Percentiles rank a stretch among this genome's conserved stretches.
phyloP scores from a whole-genome alignment of 768 basidiomycete genomes.

The Asterophora parasitica region DNA sequence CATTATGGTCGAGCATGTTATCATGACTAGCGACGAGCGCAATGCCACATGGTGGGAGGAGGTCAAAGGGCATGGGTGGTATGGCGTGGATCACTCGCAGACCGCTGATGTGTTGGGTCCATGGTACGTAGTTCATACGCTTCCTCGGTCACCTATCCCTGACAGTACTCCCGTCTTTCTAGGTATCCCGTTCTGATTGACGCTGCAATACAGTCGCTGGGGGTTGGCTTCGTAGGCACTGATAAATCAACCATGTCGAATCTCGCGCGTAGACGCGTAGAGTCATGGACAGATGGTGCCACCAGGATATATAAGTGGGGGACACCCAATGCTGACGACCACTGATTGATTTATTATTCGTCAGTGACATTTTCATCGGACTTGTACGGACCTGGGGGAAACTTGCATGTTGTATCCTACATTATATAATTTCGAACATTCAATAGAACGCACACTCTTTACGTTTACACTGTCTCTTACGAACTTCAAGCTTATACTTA shows the following conservation, averaged over 20 bases:
- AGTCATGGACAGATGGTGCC: conserved; percentile 60
- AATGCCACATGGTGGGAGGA: conserved; percentile 56
- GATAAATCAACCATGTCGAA: conserved; percentile 68
- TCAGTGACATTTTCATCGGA: background rate
- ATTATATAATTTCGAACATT: conserved; percentile 1
- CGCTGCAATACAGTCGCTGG: conserved; percentile 64
- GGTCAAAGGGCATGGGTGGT: conserved; percentile 48
- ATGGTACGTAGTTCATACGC: conserved; percentile 34
- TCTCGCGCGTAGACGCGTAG: conserved; percentile 59
- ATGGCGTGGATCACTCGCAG: conserved; percentile 41
- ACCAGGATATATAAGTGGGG: conserved; percentile 57
- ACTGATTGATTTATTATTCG: conserved; percentile 25
- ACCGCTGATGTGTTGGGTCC: conserved; percentile 43
- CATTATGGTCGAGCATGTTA: conserved; percentile 43
- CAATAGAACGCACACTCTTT: no score
- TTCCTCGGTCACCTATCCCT: background rate
- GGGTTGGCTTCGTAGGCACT: conserved; percentile 68
- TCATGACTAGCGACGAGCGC: conserved; percentile 63
- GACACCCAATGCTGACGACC: conserved; percentile 48
- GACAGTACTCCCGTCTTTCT: conserved; percentile 2
- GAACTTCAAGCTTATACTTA: background rate
- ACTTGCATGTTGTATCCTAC: background rate
- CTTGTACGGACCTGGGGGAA: background rate
- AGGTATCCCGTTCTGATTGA: conserved; percentile 77
- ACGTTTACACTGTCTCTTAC: no score